A percentile compares a stretch with the other conserved stretches of the same genome.
Conservation (phyloP, 345 rosid species). For the Mangifera indica region DNA sequence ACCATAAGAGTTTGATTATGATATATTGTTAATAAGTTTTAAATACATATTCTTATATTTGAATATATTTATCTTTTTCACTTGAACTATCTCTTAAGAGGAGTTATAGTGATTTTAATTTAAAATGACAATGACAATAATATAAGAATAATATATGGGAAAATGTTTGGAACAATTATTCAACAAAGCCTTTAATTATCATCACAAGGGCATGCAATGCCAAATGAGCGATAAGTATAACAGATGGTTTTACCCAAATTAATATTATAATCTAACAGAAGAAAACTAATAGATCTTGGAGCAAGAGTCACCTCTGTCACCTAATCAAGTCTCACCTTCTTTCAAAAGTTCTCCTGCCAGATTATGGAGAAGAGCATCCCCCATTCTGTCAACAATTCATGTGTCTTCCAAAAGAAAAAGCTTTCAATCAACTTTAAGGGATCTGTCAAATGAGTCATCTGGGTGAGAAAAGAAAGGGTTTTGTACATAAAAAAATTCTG, state of each 20-base stretch:
- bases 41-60: no score
- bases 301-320: neutral
- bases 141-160: no score
- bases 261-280: neutral
- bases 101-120: no score
- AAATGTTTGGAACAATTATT: neutral
- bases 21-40: no score
- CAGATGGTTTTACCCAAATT: neutral
- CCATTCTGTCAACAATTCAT: constrained; percentile 10
- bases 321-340: neutral
- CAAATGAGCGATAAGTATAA: no score
- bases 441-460: no score
- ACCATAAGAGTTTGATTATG: no score
- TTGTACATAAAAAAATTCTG: no score
- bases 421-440: neutral
- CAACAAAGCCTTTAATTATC: neutral
- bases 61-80: no score
- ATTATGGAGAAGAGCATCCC: neutral
- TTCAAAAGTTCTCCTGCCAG: neutral
- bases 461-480: no score
- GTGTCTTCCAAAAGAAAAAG: neutral
- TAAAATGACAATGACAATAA: no score
- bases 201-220: neutral
- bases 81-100: no score
- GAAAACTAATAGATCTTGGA: neutral